A percentile compares a stretch with the other conserved stretches of the same genome.
These are phyloP conservation scores for Xylaria sp. DNA, from an alignment of 495 filamentous ascomycete genomes.

Conservation along the genomic window DNA sequence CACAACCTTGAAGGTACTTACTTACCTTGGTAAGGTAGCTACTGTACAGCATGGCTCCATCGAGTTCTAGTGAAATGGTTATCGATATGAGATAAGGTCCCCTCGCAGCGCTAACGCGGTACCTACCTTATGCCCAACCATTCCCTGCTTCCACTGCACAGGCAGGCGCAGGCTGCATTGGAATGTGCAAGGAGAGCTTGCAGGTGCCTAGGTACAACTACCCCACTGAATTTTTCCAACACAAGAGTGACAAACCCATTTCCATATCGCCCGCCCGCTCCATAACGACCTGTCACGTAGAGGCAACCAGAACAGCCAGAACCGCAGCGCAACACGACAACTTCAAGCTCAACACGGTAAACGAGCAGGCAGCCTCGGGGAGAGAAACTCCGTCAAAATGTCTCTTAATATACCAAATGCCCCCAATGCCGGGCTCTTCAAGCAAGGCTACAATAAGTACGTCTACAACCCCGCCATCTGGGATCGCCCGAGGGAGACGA, in stretches of 20 bases:
- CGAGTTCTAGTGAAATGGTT: neutral
- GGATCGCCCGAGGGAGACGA: conserved; percentile 1
- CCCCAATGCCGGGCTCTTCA: conserved; percentile 93
- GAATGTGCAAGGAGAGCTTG: neutral
- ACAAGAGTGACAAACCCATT: conserved; percentile 8
- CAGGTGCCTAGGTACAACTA: neutral
- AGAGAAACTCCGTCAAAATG: conserved; percentile 63
- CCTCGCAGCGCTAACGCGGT: neutral
- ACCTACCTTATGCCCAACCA: neutral
- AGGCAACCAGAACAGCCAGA: conserved; percentile 21
- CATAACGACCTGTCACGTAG: conserved; percentile 1
- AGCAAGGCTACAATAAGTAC: conserved; percentile 95
- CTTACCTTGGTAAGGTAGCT: too few relatives aligned
- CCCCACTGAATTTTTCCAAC: conserved; percentile 30
- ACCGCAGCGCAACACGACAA: conserved; percentile 9
- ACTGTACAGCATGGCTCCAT: too few relatives aligned
- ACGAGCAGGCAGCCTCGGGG: conserved; percentile 10
- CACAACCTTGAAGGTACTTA: too few relatives aligned
- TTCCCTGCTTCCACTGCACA: neutral
- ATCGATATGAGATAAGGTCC: conserved; percentile 3
- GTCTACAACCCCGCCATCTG: conserved; percentile 42
- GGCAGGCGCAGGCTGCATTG: too few relatives aligned
- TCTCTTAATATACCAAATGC: conserved; percentile 93
- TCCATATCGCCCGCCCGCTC: conserved; percentile 16
- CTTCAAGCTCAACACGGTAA: conserved; percentile 22